Conservation (phyloP, 1,284 basidiomycete genomes). For the Termitomyces sp. region DNA sequence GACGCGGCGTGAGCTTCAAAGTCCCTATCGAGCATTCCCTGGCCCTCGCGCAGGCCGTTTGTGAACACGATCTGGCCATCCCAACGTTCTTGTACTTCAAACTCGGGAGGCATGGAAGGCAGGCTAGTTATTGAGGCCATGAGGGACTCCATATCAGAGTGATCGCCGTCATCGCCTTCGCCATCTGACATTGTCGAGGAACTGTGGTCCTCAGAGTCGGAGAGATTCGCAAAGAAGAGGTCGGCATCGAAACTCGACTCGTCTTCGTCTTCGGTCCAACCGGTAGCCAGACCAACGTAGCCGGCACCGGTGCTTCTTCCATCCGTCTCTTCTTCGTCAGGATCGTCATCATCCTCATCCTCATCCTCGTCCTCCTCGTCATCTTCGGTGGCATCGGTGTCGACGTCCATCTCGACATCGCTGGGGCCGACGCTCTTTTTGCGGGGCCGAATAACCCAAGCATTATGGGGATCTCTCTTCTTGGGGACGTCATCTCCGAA, state of each 20-base stretch:
- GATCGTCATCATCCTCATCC: slow-evolving; percentile 38
- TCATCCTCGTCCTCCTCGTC: slow-evolving; percentile 50
- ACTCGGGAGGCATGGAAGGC: slow-evolving; percentile 33
- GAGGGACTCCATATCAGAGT: slow-evolving; percentile 37
- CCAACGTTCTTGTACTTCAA: slow-evolving; percentile 66
- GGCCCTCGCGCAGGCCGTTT: slow-evolving; percentile 50
- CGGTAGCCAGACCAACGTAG: slow-evolving; percentile 57
- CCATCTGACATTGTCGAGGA: slow-evolving; percentile 30
- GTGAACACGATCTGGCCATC: slow-evolving; percentile 69
- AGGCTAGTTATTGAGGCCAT: slow-evolving; percentile 32
- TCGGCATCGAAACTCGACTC: slow-evolving; percentile 75
- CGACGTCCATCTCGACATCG: slow-evolving; percentile 53
- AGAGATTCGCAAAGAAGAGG: slow-evolving; percentile 71
- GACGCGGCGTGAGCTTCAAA: slow-evolving; percentile 51
- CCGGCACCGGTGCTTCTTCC: slow-evolving; percentile 37
- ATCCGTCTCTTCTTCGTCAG: slow-evolving; percentile 40
- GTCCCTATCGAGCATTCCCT: slow-evolving; percentile 50
- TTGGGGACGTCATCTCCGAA: slow-evolving; percentile 47
- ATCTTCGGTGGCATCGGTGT: slow-evolving; percentile 49
- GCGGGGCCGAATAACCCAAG: slow-evolving; percentile 65
- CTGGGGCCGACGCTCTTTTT: slow-evolving; percentile 61
- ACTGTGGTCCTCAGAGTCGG: slow-evolving; percentile 41
- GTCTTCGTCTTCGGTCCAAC: slow-evolving; percentile 72
- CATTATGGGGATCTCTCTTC: slow-evolving; percentile 44
- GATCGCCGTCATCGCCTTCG: slow-evolving; percentile 37